These are phyloP conservation scores for Alternaria brassicicola DNA, from an alignment of 2,329 filamentous ascomycete genomes.

Conservation along the genomic window DNA sequence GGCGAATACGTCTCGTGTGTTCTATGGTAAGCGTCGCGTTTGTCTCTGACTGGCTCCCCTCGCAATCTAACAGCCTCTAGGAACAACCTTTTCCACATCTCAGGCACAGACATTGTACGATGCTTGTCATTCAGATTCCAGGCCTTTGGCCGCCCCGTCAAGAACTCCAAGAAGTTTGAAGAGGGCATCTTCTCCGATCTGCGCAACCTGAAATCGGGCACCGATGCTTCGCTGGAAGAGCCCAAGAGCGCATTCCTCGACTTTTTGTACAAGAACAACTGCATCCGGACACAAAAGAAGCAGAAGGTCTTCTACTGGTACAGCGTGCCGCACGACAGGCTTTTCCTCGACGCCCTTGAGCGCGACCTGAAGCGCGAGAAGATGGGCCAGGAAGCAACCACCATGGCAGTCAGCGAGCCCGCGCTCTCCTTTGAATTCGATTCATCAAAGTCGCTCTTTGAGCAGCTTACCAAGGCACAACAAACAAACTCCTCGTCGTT, in stretches of 20 bases:
- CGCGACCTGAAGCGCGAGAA: conserved; percentile 98
- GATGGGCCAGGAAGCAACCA: conserved; percentile 98
- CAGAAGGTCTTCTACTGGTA: conserved; percentile 99
- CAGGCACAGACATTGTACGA: conserved; percentile 97
- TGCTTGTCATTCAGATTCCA: conserved; percentile 98
- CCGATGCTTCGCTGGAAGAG: conserved; percentile 96
- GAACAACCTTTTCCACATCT: conserved; percentile 99
- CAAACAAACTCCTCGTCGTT: conserved; percentile 98
- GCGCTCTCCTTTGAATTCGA: conserved; percentile 99
- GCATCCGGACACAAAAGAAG: conserved; percentile 99
- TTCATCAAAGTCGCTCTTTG: conserved; percentile 97
- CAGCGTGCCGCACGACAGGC: conserved; percentile 94
- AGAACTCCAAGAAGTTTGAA: conserved; percentile 99
- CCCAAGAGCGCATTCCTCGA: conserved; percentile 98
- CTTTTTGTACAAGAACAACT: conserved; percentile 99
- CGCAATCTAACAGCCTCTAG: conserved; percentile 53
- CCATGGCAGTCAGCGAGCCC: conserved; percentile 93
- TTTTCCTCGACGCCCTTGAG: conserved; percentile 97
- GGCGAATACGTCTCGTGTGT: conserved; percentile 99
- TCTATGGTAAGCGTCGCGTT: conserved; percentile 68
- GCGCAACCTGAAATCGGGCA: conserved; percentile 96
- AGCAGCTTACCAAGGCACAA: conserved; percentile 98
- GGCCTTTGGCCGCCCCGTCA: conserved; percentile 95
- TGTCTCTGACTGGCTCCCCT: background rate
- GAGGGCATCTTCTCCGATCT: conserved; percentile 99